Conservation (phyloP, 805 yeast species). For the Ogataea neopini region DNA sequence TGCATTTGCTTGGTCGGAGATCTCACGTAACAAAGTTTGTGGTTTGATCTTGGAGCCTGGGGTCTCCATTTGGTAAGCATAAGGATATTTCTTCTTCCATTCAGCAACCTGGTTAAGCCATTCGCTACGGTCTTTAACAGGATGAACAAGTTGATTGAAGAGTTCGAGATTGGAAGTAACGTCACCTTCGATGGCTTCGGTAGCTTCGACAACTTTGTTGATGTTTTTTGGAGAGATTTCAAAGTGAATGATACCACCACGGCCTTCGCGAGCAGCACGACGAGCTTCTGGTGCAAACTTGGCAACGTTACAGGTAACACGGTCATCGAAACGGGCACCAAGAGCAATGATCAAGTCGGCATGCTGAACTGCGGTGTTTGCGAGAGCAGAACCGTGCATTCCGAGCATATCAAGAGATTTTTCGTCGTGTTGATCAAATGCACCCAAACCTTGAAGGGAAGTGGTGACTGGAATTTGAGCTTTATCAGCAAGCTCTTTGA, state of each 20-base stretch:
- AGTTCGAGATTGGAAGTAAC: slow-evolving; percentile 74
- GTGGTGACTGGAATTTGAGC: slow-evolving; percentile 96
- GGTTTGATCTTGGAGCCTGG: slow-evolving; percentile 85
- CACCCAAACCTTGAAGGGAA: slow-evolving; percentile 90
- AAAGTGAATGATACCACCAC: slow-evolving; percentile 96
- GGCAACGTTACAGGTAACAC: slow-evolving; percentile 85
- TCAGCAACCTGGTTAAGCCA: slow-evolving; percentile 76
- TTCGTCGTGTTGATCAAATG: slow-evolving; percentile 88
- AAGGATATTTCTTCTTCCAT: slow-evolving; percentile 90
- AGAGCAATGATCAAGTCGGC: slow-evolving; percentile 93
- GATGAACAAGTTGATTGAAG: slow-evolving; percentile 68
- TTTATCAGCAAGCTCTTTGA: slow-evolving; percentile 84
- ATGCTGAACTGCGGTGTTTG: slow-evolving; percentile 89
- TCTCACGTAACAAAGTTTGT: slow-evolving; percentile 82
- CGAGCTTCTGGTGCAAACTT: slow-evolving; percentile 95
- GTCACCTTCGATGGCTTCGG: slow-evolving; percentile 96
- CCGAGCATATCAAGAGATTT: slow-evolving; percentile 95
- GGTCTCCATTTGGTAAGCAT: slow-evolving; percentile 76
- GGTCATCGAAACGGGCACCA: slow-evolving; percentile 98
- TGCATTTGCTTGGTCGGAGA: slow-evolving; percentile 67
- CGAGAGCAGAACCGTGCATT: slow-evolving; percentile 97
- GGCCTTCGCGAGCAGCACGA: slow-evolving; percentile 79
- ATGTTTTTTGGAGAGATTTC: slow-evolving; percentile 96
- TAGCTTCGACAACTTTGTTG: slow-evolving; percentile 95
- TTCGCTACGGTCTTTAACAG: slow-evolving; percentile 66